A percentile compares a stretch with the other conserved stretches of the same genome.
Evolutionary conservation across 305 asterid species (phyloP).

Genomic region (Rubia peregrina): DNA sequence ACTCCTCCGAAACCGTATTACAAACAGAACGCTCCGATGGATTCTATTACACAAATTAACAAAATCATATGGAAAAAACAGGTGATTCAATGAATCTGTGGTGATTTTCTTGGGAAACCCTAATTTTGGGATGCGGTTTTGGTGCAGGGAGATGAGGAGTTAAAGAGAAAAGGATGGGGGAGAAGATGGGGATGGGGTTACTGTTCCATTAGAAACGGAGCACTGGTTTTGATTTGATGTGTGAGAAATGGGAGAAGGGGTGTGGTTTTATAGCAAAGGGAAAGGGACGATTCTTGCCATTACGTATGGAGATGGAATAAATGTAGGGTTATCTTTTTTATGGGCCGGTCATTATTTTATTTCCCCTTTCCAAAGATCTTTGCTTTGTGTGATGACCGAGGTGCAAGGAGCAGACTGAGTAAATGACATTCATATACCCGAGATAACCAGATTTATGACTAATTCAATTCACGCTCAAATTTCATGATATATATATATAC

Average conservation of each 20-base stretch:
- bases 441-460: no score
- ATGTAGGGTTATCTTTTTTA: slow-evolving; percentile 46
- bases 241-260: slow-evolving; percentile 24
- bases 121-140: not conserved
- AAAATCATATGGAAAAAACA: no score
- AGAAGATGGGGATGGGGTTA: slow-evolving; percentile 1
- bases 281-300: slow-evolving; percentile 32
- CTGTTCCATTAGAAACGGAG: slow-evolving; percentile 37
- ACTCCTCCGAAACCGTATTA: no score
- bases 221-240: slow-evolving; percentile 19
- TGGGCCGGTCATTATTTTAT: slow-evolving; percentile 29
- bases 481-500: no score
- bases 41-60: no score
- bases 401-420: not conserved
- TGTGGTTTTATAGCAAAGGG: slow-evolving; percentile 36
- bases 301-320: slow-evolving; percentile 50
- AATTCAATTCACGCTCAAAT: no score
- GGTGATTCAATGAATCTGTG: not conserved
- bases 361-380: slow-evolving; percentile 11
- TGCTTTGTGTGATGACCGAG: slow-evolving; percentile 12
- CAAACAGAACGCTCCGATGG: not conserved
- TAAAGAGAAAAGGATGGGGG: not conserved
- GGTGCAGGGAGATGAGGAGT: not conserved
- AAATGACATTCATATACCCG: no score
- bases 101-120: not conserved